Evolutionary conservation across 73 alveolate genomes (phyloP).

Genomic region (Paramecium bursaria): DNA sequence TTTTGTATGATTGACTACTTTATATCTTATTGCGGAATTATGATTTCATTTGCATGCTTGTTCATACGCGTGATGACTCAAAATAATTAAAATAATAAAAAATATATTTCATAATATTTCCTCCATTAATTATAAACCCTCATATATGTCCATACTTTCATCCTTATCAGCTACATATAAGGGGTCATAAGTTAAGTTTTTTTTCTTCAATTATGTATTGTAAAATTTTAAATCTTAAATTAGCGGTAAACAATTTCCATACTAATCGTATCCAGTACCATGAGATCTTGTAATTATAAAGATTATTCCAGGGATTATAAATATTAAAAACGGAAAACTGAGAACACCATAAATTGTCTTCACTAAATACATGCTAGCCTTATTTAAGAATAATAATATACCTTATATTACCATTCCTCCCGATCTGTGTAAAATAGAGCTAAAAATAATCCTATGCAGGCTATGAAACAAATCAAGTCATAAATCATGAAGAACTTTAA

Average conservation of each 20-base stretch:
- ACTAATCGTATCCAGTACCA: slow-evolving; percentile 57
- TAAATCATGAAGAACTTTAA: slow-evolving; percentile 42
- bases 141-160: background rate
- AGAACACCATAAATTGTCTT: slow-evolving; percentile 36
- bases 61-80: too few species aligned
- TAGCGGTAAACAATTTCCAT: slow-evolving; percentile 54
- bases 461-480: slow-evolving; percentile 43
- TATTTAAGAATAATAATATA: too few species aligned
- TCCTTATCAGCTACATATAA: background rate
- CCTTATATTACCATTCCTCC: slow-evolving; percentile 36
- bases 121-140: slow-evolving; percentile 38
- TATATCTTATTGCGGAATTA: too few species aligned
- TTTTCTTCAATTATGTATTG: background rate
- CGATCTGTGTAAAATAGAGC: slow-evolving; percentile 5
- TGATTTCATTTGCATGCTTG: too few species aligned
- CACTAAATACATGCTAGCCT: slow-evolving; percentile 20
- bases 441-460: slow-evolving; percentile 43
- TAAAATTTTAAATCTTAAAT: slow-evolving; percentile 18
- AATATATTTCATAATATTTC: too few species aligned
- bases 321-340: slow-evolving; percentile 49
- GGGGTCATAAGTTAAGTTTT: background rate
- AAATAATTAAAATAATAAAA: too few species aligned
- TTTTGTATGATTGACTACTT: too few species aligned
- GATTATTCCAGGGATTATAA: slow-evolving; percentile 42
- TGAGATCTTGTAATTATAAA: slow-evolving; percentile 40